Evolutionary conservation across 2,329 filamentous ascomycete species (phyloP).

Genomic region (Ascochyta viciae-villosae): DNA sequence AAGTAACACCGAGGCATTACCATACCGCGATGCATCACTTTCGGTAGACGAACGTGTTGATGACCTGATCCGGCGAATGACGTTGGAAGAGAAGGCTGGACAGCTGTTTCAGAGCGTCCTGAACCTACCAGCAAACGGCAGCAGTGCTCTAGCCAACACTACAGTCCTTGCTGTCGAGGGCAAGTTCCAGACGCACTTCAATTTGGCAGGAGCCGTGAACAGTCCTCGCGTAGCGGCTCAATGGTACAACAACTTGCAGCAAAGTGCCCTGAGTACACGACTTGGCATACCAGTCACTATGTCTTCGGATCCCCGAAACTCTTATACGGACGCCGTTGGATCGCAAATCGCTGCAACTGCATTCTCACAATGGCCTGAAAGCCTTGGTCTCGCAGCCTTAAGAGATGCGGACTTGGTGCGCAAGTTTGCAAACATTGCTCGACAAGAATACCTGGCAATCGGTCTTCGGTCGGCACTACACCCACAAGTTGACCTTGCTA

Average conservation of each 20-base stretch:
- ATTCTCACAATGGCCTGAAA: conserved; percentile 62
- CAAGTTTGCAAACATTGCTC: conserved; percentile 58
- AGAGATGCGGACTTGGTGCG: conserved; percentile 54
- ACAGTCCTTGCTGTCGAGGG: conserved; percentile 46
- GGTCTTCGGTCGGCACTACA: conserved; percentile 58
- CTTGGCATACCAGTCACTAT: conserved; percentile 60
- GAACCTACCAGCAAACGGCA: conserved; percentile 40
- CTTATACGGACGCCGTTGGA: conserved; percentile 54
- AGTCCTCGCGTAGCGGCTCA: conserved; percentile 47
- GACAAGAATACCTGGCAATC: conserved; percentile 55
- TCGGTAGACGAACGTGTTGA: conserved; percentile 57
- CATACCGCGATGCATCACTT: conserved; percentile 49
- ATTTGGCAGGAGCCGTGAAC: conserved; percentile 54
- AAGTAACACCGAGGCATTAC: conserved; percentile 20
- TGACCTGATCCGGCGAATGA: conserved; percentile 56
- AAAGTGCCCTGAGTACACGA: conserved; percentile 53
- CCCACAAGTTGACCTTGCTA: conserved; percentile 60
- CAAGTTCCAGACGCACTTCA: conserved; percentile 57
- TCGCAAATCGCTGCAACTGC: conserved; percentile 53
- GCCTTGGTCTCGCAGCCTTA: conserved; percentile 59
- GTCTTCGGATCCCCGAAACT: conserved; percentile 58
- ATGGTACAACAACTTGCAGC: conserved; percentile 54
- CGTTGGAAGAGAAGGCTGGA: conserved; percentile 57
- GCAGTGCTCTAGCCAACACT: conserved; percentile 35
- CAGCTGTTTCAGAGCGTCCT: conserved; percentile 56